Evolutionary conservation across 2,329 filamentous ascomycete species (phyloP), one percentile per base, ranked within the genome.

Genomic region (Penicillium palitans): DNA sequence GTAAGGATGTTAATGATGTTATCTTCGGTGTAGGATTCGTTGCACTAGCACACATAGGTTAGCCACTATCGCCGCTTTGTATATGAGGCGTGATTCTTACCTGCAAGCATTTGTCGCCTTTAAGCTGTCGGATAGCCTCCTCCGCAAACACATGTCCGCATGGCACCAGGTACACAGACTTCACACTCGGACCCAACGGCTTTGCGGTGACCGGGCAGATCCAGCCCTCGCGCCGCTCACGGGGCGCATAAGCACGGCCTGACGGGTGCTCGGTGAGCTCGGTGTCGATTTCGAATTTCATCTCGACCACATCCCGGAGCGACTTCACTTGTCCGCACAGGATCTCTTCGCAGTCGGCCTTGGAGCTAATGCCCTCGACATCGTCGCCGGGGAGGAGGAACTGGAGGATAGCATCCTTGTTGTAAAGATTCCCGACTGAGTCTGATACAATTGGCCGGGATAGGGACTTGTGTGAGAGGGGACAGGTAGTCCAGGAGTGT

Each of bases 91-190:
- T 3, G 49, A 60, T 19, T 59, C 78, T 55, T 68, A 83, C 82
- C 75, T 82, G 77, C 61, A 86, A 70, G 66, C 86, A 88, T 62
- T 79, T 81, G 63, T 90, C 88, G 2, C 78, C 82, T 25, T 81
- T 81, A n/a, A 96, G 86, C 75, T 95, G 90, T 65, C 88, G 90
- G 64, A 98, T 87, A 8, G 92, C 91, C 53, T 87, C 86, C 61
- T 96, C 92, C 0, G 91, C 88, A 76, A 98, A 98, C 0, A 91
- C 93, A 79, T 99, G 96, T 0, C 95, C 96, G 69, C 95, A 99
- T 0, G 95, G 95, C 5, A 98, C 90, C 3, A 99, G 70, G 69
- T 98, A 99, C 1, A 96, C 91, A 0, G 91, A 83, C 74, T 89
- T 93, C 17, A 88, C 87, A 6, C 82, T 82, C 0, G 92, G 87